phyloP scores from a whole-genome alignment of 177 flowering plant genomes.

The Vitis hybrid region DNA sequence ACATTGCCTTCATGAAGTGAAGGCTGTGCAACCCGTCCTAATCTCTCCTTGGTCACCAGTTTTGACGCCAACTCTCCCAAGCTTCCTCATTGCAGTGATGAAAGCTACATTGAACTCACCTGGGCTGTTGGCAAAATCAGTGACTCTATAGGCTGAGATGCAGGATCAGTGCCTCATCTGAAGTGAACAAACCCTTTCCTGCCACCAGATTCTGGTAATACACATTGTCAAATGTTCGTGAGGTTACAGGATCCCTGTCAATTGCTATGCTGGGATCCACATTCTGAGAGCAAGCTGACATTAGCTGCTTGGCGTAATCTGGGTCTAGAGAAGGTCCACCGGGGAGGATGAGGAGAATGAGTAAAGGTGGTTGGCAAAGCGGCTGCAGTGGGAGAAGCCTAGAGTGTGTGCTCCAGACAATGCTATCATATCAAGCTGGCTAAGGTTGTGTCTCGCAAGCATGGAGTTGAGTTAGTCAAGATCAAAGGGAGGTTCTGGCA shows the following conservation, averaged over 20 bases:
- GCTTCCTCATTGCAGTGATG: conserved; percentile 46
- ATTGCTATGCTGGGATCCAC: conserved; percentile 56
- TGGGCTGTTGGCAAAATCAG: conserved; percentile 45
- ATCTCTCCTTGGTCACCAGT: conserved; percentile 63
- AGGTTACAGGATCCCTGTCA: conserved; percentile 63
- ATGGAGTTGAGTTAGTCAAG: conserved; percentile 43
- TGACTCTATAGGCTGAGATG: conserved; percentile 39
- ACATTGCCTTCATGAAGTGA: too few species aligned
- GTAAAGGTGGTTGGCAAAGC: conserved; percentile 58
- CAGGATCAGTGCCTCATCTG: conserved; percentile 51
- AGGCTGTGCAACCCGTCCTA: conserved; percentile 53
- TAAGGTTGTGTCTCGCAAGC: conserved; percentile 48
- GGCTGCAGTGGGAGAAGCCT: conserved; percentile 70
- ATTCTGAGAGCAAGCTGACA: conserved; percentile 40
- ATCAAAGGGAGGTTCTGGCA: conserved; percentile 54
- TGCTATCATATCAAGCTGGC: conserved; percentile 63
- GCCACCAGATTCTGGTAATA: conserved; percentile 29
- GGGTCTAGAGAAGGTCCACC: conserved; percentile 66
- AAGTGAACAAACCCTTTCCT: conserved; percentile 69
- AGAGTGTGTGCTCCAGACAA: conserved; percentile 84
- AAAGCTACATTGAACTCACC: conserved; percentile 50
- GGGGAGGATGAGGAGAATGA: conserved; percentile 39
- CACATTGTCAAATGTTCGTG: conserved; percentile 40
- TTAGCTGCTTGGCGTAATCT: conserved; percentile 53
- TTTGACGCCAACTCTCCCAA: too few species aligned